Evolutionary conservation across 2,329 filamentous ascomycete genomes (phyloP).

Genomic region (Xylariaceae sp.): DNA sequence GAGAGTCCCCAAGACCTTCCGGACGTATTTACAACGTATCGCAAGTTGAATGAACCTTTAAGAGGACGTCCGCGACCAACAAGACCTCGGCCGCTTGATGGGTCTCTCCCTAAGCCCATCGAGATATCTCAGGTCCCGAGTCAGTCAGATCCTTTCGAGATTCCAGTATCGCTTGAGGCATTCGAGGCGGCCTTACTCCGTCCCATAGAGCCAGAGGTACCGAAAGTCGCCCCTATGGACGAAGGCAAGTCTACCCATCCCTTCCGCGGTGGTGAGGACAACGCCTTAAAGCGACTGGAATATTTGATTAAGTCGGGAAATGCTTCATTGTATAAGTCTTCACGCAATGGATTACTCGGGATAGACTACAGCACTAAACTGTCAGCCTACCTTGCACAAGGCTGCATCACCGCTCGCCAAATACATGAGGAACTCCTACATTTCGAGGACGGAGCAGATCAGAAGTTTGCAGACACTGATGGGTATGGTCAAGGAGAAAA

Average conservation of each 20-base stretch:
- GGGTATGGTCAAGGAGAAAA: slow-evolving; percentile 77
- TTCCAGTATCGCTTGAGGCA: slow-evolving; percentile 61
- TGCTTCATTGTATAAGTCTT: slow-evolving; percentile 71
- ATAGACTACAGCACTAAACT: slow-evolving; percentile 77
- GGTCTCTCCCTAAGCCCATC: slow-evolving; percentile 64
- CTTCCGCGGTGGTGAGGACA: slow-evolving; percentile 71
- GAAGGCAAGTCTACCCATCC: slow-evolving; percentile 66
- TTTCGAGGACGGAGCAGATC: slow-evolving; percentile 70
- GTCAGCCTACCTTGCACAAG: slow-evolving; percentile 74
- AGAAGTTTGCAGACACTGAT: slow-evolving; percentile 46
- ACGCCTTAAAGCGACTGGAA: slow-evolving; percentile 63
- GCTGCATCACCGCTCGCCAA: slow-evolving; percentile 75
- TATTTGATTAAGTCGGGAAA: slow-evolving; percentile 67
- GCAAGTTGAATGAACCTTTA: slow-evolving; percentile 75
- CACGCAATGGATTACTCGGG: slow-evolving; percentile 74
- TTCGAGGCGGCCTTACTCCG: slow-evolving; percentile 62
- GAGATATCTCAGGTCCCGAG: slow-evolving; percentile 56
- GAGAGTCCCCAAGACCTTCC: slow-evolving; percentile 65
- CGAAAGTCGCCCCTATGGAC: slow-evolving; percentile 56
- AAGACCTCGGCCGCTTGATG: slow-evolving; percentile 58
- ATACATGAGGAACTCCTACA: slow-evolving; percentile 71
- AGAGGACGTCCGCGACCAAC: slow-evolving; percentile 66
- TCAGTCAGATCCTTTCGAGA: slow-evolving; percentile 67
- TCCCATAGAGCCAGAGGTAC: slow-evolving; percentile 62
- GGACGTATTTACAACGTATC: slow-evolving; percentile 77